Evolutionary conservation across 2,329 filamentous ascomycete species (phyloP).

Genomic region (Alternaria panax): DNA sequence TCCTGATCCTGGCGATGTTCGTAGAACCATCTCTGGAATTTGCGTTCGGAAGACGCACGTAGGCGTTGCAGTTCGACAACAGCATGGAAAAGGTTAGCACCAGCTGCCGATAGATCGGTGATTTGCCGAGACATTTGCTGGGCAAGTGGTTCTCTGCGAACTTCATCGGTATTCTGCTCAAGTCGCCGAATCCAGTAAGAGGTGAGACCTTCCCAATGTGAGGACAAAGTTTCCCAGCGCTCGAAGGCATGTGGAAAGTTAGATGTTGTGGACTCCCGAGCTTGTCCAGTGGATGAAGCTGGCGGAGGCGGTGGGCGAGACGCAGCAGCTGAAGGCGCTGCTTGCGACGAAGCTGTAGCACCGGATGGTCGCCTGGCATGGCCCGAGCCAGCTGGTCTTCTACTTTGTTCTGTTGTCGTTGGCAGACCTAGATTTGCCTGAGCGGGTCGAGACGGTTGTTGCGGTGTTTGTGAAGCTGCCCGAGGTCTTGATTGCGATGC

Average conservation of each 20-base stretch:
- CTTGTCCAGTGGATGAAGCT: slow-evolving; percentile 37
- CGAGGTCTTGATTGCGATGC: slow-evolving; percentile 42
- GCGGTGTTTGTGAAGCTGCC: slow-evolving; percentile 46
- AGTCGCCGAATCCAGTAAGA: slow-evolving; percentile 96
- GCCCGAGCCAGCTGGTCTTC: slow-evolving; percentile 40
- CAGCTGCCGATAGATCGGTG: slow-evolving; percentile 94
- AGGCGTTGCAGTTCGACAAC: slow-evolving; percentile 95
- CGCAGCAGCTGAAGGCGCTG: slow-evolving; percentile 37
- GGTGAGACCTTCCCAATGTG: slow-evolving; percentile 96
- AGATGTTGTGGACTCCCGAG: slow-evolving; percentile 57
- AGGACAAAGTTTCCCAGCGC: slow-evolving; percentile 94
- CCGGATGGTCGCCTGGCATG: slow-evolving; percentile 45
- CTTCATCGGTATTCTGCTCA: slow-evolving; percentile 87
- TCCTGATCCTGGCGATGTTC: slow-evolving; percentile 91
- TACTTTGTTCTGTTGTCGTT: slow-evolving; percentile 33
- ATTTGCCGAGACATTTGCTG: slow-evolving; percentile 93
- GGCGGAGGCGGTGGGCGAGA: slow-evolving; percentile 33
- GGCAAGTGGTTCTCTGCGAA: slow-evolving; percentile 81
- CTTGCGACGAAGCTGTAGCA: slow-evolving; percentile 42
- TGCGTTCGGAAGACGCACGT: slow-evolving; percentile 92
- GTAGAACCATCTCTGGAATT: slow-evolving; percentile 99
- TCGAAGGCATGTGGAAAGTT: slow-evolving; percentile 97
- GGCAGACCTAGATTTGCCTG: slow-evolving; percentile 35
- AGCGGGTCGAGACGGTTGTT: slow-evolving; percentile 40
- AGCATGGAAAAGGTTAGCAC: slow-evolving; percentile 95